These are phyloP conservation scores for Corniculantispora saksenae DNA, from an alignment of 2,329 filamentous ascomycete species.

Conservation along the genomic window DNA sequence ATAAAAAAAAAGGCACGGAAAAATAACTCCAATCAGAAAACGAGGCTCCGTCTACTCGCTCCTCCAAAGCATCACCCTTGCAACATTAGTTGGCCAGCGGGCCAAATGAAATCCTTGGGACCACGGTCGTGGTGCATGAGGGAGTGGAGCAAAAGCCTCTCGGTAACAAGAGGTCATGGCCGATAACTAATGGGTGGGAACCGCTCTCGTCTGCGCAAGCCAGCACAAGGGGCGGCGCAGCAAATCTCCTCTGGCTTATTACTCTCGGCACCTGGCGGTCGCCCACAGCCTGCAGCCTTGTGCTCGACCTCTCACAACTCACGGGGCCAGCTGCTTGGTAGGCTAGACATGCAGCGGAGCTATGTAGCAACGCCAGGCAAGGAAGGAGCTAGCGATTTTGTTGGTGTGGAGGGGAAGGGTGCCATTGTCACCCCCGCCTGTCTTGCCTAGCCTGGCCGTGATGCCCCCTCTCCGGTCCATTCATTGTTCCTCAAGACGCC, in stretches of 20 bases:
- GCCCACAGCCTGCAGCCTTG: neutral
- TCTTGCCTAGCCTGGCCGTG: neutral
- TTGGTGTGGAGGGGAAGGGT: neutral
- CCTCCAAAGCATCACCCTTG: neutral
- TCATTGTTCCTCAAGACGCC: constrained; percentile 9
- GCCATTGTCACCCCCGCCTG: constrained; percentile 1
- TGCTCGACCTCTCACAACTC: neutral
- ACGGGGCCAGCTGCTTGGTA: neutral
- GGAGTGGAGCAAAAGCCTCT: neutral
- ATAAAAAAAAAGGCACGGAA: neutral
- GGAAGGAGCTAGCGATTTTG: neutral
- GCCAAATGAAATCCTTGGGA: constrained; percentile 15
- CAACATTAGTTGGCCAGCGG: neutral
- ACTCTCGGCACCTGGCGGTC: neutral
- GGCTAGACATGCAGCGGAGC: neutral
- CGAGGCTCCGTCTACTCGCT: neutral
- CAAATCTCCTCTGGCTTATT: neutral
- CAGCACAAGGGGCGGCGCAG: neutral
- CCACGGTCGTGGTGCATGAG: constrained; percentile 12
- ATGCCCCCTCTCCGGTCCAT: constrained; percentile 1
- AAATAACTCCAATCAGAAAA: neutral
- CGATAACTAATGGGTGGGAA: too few relatives aligned
- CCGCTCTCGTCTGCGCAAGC: neutral
- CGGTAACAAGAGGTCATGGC: neutral
- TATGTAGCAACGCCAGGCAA: too few relatives aligned